These are phyloP conservation scores for Skeletonema costatum DNA, from an alignment of 108 stramenopile genomes.

Conservation along the genomic window DNA sequence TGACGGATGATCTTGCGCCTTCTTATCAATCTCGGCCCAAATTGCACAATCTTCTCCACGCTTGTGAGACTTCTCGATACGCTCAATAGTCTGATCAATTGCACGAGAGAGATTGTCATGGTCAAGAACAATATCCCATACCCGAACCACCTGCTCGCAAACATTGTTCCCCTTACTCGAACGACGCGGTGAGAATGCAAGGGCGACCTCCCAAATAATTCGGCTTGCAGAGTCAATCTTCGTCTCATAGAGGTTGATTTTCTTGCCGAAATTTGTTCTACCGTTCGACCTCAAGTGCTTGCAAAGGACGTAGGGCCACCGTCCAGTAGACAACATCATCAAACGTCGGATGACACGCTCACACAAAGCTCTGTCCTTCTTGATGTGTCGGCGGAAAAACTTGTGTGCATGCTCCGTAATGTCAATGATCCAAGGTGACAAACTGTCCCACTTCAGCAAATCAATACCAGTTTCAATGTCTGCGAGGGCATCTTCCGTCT, in stretches of 20 bases:
- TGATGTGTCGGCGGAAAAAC: conserved; percentile 39
- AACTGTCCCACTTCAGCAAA: conserved; percentile 30
- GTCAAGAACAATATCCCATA: conserved; percentile 56
- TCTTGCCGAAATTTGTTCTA: conserved; percentile 5
- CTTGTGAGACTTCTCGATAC: conserved; percentile 51
- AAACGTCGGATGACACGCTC: conserved; percentile 44
- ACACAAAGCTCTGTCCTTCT: conserved; percentile 27
- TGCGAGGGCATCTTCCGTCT: conserved; percentile 34
- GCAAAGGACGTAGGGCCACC: conserved; percentile 46
- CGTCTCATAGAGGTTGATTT: conserved; percentile 37
- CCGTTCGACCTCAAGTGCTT: conserved; percentile 26
- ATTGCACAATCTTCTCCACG: conserved; percentile 49
- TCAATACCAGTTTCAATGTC: conserved; percentile 41
- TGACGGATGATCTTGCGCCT: not conserved
- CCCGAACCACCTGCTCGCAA: conserved; percentile 49
- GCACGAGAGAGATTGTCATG: conserved; percentile 50
- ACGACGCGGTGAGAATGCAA: conserved; percentile 45
- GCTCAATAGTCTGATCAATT: conserved; percentile 39
- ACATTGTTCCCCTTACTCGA: conserved; percentile 19
- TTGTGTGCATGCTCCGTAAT: conserved; percentile 53
- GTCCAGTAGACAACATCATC: conserved; percentile 45
- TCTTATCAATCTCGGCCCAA: conserved; percentile 24
- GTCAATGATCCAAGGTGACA: conserved; percentile 43
- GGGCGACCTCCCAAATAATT: conserved; percentile 52
- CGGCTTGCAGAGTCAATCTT: conserved; percentile 43